Evolutionary conservation across 2,329 filamentous ascomycete species (phyloP), one percentile per base, ranked within the genome.

Genomic region (Clonostachys chloroleuca): DNA sequence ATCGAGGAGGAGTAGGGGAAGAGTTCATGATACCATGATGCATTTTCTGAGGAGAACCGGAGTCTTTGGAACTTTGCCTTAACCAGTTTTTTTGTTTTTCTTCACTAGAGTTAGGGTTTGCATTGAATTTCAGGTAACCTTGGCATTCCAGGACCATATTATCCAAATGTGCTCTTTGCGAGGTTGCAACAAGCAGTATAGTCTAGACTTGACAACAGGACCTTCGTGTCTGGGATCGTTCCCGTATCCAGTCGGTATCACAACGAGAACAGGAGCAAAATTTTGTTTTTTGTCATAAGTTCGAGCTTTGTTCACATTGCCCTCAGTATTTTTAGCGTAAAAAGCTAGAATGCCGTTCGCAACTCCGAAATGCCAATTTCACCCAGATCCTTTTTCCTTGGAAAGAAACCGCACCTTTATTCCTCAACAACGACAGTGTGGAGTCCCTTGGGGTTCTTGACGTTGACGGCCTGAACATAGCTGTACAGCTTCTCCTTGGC

Each of bases 401-500:
- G 17, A 42, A 36, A 17, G n/a, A 7, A 18, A 30, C 56, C 47
- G 51, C 17, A 34, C 42, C 61, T 67, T 78, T 84, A 81, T 69
- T 86, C 82, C 75, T 86, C 83, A 56, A 99, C 92, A 65, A 95
- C 81, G 64, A 87, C 84, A 61, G 94, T 99, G 70, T 88, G 84
- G 63, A 99, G 87, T 74, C 94, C 92, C 89, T 96, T 97, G 75
- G 91, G 85, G 78, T 95, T 88, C 89, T 97, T 96, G 72, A 97
- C 92, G 77, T 96, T 96, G 73, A 99, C 94, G 64, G 94, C 94
- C 86, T 99, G 92, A 63, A 99, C 94, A 79, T 96, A 96, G 75
- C 88, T 94, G 87, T 97, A 99, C 60, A 99, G 86, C 84, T 95
- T 96, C 86, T 99, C 90, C 83, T 96, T 96, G 73, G 95, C 94